Percentiles rank a stretch among this genome's conserved stretches.
Evolutionary conservation across 2,329 filamentous ascomycete genomes (phyloP).

Genomic region (Xylariaceae sp.): DNA sequence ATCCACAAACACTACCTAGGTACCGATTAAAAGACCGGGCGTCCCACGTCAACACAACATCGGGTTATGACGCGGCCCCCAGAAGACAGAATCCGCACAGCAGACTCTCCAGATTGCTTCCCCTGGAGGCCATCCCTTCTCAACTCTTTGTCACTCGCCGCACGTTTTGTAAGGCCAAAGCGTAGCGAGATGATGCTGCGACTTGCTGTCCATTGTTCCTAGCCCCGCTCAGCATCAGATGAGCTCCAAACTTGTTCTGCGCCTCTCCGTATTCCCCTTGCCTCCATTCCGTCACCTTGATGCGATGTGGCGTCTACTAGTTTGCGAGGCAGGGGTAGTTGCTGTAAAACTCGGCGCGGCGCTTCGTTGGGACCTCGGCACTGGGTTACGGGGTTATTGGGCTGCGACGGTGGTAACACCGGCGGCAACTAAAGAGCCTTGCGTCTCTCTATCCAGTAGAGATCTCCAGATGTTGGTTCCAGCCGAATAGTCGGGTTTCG

Average conservation of each 20-base stretch:
- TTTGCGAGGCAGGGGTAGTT: background rate
- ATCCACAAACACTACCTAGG: background rate
- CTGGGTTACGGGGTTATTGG: constrained; percentile 14
- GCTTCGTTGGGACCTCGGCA: constrained; percentile 25
- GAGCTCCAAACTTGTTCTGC: constrained; percentile 7
- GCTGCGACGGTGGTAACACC: constrained; percentile 24
- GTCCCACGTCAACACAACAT: constrained; percentile 28
- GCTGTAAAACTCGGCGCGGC: constrained; percentile 29
- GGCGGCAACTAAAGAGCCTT: constrained; percentile 30
- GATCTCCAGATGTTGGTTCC: background rate
- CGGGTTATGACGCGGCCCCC: constrained; percentile 6
- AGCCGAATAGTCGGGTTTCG: background rate
- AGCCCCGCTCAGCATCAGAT: constrained; percentile 22
- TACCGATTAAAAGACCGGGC: constrained; percentile 26
- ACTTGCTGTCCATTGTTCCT: constrained; percentile 25
- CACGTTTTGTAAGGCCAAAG: too few species aligned
- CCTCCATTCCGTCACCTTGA: constrained; percentile 13
- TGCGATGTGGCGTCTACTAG: background rate
- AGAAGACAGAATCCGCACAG: constrained; percentile 5
- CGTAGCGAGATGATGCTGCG: constrained; percentile 33
- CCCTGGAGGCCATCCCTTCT: constrained; percentile 23
- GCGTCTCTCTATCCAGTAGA: constrained; percentile 31
- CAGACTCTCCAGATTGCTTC: constrained; percentile 6
- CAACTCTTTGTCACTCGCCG: constrained; percentile 12
- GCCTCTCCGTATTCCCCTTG: constrained; percentile 9